phyloP scores from a whole-genome alignment of 305 asterid species.

The Ilex paraguariensis region DNA sequence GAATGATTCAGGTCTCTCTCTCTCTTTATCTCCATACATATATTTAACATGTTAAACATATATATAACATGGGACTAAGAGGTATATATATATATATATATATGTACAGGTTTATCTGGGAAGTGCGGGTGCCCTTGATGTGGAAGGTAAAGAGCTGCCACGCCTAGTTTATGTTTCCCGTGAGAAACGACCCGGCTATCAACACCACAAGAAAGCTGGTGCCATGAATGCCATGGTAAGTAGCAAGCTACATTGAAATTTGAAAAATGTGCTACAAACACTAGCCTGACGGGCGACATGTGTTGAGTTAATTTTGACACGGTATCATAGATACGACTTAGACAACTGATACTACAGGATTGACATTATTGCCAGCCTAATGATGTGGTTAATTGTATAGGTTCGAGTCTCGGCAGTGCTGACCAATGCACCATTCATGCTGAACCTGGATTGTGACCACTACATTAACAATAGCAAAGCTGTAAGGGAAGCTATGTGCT shows the following conservation, averaged over 20 bases:
- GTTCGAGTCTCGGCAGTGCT: conserved; percentile 78
- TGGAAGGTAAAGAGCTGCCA: conserved; percentile 81
- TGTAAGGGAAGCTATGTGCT: conserved; percentile 76
- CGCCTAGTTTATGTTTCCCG: conserved; percentile 75
- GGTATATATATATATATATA: background rate
- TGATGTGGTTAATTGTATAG: conserved; percentile 23
- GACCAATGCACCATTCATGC: conserved; percentile 75
- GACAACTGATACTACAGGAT: no score
- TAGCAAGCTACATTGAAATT: background rate
- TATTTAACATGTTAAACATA: background rate
- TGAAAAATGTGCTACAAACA: conserved; percentile 3
- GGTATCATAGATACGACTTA: no score
- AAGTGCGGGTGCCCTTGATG: conserved; percentile 77
- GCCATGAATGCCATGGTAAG: conserved; percentile 78
- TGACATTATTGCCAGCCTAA: no score
- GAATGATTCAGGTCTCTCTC: conserved; percentile 69
- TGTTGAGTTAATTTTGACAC: no score
- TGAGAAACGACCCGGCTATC: conserved; percentile 78
- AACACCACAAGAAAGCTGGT: conserved; percentile 87
- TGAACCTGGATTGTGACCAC: conserved; percentile 88
- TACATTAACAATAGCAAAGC: conserved; percentile 84
- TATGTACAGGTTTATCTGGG: conserved; percentile 61
- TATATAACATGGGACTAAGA: no score
- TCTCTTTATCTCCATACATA: background rate
- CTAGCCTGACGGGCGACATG: background rate